Base-by-base conservation (phyloP, 106 monocot species). In the Narthecium ossifragum region DNA sequence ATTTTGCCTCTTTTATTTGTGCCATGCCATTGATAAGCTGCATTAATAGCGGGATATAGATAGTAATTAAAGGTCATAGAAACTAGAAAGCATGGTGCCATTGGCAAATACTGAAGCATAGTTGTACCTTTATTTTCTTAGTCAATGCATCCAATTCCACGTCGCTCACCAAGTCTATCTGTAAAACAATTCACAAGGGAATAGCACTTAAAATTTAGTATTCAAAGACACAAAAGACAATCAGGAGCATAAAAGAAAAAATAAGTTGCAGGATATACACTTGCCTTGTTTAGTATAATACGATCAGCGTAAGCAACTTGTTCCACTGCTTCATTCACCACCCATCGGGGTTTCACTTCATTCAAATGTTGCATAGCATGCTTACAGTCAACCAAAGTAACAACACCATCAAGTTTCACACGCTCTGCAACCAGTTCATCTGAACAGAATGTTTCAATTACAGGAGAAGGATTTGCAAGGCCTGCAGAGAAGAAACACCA, bases 281-380 rank as follows among this genome's bases (percentile, higher is more conserved):
- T 62, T 57, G 50, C 93, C 88, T 93, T 93, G 66, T 93, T 93
- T 63, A 93, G 55, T 77, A 93, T 88, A 51, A 93, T 93, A 18
- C 93, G 80, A 43, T 93, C 93, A 26, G 93, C 93, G 83, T 93
- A 89, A 34, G 93, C 88, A 70, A 93, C 64, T 85, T 93, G 93
- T 73, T 93, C 88, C 41, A 93, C 85, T 27, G 85, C 82, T 80
- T 93, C 93, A 78, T 88, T 93, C 39, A 93, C 88, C 15, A 93
- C 79, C 93, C 93, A 93, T 64, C 93, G 85, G 51, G 87, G 73
- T 65, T 93, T 93, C 31, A 85, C 82, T 80, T 93, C 93, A 80
- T 89, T 75, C 75, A 93, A 36, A 82, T 89, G 93, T 57, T 71
- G 85, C 80, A 85, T 85, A n/a, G 85, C 85, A 78, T 93, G 88